phyloP scores from a whole-genome alignment of 73 alveolate genomes.

The Paramecium caudatum region DNA sequence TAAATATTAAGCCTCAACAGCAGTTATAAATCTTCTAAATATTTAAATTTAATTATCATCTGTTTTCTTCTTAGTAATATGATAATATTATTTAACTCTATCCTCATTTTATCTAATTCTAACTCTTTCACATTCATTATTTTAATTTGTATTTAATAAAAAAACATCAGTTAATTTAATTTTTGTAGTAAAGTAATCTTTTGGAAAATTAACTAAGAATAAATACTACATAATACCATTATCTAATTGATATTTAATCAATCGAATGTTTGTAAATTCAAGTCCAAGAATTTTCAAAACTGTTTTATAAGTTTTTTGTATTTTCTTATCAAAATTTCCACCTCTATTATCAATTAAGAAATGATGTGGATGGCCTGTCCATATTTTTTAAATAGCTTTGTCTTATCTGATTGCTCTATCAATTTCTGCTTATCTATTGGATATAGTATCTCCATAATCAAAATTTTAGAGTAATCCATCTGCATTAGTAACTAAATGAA shows the following conservation, averaged over 20 bases:
- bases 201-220: background rate
- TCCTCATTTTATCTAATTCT: slow-evolving; percentile 13
- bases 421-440: background rate
- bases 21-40: background rate
- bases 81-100: background rate
- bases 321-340: slow-evolving; percentile 78
- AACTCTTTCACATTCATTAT: background rate
- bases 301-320: slow-evolving; percentile 38
- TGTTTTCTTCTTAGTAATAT: background rate
- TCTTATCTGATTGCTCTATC: slow-evolving; percentile 77
- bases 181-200: background rate
- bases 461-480: slow-evolving; percentile 81
- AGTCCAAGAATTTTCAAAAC: slow-evolving; percentile 16
- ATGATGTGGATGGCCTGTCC: slow-evolving; percentile 89
- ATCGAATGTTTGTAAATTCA: background rate
- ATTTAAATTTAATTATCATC: background rate
- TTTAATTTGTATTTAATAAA: background rate
- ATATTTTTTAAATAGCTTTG: slow-evolving; percentile 77
- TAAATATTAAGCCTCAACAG: background rate
- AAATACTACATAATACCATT: background rate
- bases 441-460: slow-evolving; percentile 65
- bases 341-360: slow-evolving; percentile 80
- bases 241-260: background rate
- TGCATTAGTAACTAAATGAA: slow-evolving; percentile 84
- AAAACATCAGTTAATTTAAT: slow-evolving; percentile 1